Conservation (phyloP, 352 stramenopile species). For the Globisporangium iwayamae region DNA sequence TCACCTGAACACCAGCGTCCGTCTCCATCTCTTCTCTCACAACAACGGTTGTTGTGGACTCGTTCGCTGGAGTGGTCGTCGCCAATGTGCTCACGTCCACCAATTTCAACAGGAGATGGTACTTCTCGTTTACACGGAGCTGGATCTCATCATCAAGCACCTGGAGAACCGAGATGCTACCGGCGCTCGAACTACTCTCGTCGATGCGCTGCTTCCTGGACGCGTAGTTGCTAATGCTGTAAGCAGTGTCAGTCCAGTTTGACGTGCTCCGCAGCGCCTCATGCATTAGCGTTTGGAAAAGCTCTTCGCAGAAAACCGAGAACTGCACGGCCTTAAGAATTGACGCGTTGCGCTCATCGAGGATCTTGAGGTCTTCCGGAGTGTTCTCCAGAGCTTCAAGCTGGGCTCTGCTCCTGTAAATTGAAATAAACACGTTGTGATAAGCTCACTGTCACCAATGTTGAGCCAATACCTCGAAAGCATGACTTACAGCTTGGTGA, state of each 20-base stretch:
- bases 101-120: conserved; percentile 66
- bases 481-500: conserved; percentile 42
- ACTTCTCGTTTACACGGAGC: conserved; percentile 72
- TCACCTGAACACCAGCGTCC: conserved; percentile 19
- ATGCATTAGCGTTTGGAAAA: conserved; percentile 83
- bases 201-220: conserved; percentile 45
- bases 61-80: conserved; percentile 11
- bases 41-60: neutral
- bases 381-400: conserved; percentile 62
- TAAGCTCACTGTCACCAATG: neutral
- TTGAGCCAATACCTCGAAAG: neutral
- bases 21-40: neutral
- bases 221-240: conserved; percentile 60
- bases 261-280: conserved; percentile 62
- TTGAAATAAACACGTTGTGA: neutral
- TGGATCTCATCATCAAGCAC: conserved; percentile 81
- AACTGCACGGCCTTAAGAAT: conserved; percentile 82
- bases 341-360: conserved; percentile 67
- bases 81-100: conserved; percentile 50
- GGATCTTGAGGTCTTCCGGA: conserved; percentile 48
- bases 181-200: conserved; percentile 34
- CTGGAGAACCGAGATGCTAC: conserved; percentile 63
- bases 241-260: conserved; percentile 67
- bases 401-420: conserved; percentile 43
- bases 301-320: conserved; percentile 83